Evolutionary conservation across 352 stramenopile genomes (phyloP), one percentile per base, ranked within the genome.

Genomic region (Blastocystis sp.): DNA sequence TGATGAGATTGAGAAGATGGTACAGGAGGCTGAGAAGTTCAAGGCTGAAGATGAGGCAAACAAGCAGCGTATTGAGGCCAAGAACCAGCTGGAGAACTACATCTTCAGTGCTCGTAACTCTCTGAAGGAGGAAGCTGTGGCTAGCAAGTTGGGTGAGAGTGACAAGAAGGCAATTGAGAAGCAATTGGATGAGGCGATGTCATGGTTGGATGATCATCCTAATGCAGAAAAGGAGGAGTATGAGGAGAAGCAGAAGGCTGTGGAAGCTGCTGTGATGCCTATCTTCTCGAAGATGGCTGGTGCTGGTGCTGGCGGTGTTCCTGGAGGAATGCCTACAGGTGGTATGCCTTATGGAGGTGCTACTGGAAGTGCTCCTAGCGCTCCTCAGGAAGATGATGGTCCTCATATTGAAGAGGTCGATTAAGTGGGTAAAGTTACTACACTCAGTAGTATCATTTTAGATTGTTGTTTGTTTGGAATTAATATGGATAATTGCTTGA

Each of bases 1-100:
- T 88, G 97, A 98, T 73, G 97, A 99, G 89, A 98, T 99, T 89
- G 94, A 99, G 88, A 93, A 95, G 88, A 99, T 99, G 97, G 95
- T 99, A 35, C 89, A 93, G 81, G 96, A 99, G 90, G 96, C 96
- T 35, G 96, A 98, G 66, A 92, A 98, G 91, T 98, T 95, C 90
- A 95, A 94, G 24, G 95, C 98, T 63, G 94, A 98, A 89, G 96
- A 99, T 91, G 97, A 97, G 91, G 94, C 94, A 88, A 92, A 35
- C 56, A 51, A 49, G 97, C 59, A 96, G 88, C 92, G 94, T 63
- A 97, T 99, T 81, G 95, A 98, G 88, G 92, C 94, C 54, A 92
- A 93, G 80, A 99, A 99, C 91, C 91, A 89, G 42, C 92, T 99
- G 7, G 96, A 99, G 91, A 93, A 92, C 49, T 98, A 98, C 92